Conservation (phyloP, 2,329 filamentous ascomycete genomes). For the Tolypocladium pustulatum region DNA sequence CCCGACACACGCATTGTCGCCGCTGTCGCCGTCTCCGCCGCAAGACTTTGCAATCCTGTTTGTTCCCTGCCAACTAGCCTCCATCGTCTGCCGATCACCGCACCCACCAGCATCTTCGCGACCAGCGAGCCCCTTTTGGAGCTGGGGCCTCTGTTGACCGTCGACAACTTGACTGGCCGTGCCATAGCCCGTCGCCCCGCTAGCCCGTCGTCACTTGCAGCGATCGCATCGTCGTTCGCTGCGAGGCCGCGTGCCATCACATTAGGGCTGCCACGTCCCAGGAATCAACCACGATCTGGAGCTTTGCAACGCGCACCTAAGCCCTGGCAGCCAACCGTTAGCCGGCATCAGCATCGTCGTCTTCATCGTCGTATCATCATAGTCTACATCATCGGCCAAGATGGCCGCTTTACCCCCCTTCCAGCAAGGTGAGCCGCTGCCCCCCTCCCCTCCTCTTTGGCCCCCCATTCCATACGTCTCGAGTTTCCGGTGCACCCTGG, state of each 20-base stretch:
- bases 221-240: background rate
- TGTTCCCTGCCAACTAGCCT: background rate
- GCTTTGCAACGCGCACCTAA: background rate
- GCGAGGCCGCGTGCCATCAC: background rate
- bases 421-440: conserved; percentile 7
- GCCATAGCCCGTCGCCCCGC: background rate
- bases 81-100: background rate
- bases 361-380: background rate
- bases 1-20: background rate
- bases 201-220: background rate
- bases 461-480: background rate
- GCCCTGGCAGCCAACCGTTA: background rate
- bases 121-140: background rate
- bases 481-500: background rate
- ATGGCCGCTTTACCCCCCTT: conserved; percentile 7
- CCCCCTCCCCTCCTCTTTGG: background rate
- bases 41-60: background rate
- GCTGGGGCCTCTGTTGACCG: background rate
- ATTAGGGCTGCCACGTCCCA: background rate
- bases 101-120: background rate
- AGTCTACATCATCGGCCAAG: conserved; percentile 1
- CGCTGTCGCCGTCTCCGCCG: background rate
- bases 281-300: background rate
- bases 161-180: background rate
- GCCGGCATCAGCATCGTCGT: background rate